Base-by-base conservation (phyloP, 306 rosid genomes). In the Echinosophora koreensis region DNA sequence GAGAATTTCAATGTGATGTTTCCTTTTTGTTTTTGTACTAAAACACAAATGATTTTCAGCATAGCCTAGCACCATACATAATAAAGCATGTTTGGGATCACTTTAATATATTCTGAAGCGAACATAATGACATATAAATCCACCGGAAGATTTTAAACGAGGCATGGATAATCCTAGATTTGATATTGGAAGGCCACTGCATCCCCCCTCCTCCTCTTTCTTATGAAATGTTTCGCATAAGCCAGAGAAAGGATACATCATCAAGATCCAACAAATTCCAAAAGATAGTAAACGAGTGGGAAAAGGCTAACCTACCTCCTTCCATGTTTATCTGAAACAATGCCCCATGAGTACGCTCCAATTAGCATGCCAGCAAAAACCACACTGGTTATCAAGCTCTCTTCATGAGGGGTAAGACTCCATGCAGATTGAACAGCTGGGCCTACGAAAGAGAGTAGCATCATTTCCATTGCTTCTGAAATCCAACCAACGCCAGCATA, bases 391-490 rank as follows among this genome's bases (percentile, higher is more conserved):
- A 92, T 87, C 8, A 92, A 72, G 65, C 93, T 87, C 78, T 95
- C 94, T 78, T 95, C 80, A 56, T 79, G 88, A 70, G 99, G 38
- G 60, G 99, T 90, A 84, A 95, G 93, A 78, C 10, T 80, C 97
- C 96, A 92, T n/a, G 84, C 85, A 61, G 97, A 86, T 78, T 86
- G 90, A 78, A 92, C 94, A 7, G 99, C 99, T 6, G 99, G 97
- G 63, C 99, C 99, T 4, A 95, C 89, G 81, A 95, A 91, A 27
- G 97, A 95, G 37, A 95, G 97, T 18, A 95, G 65, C 99, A 95
- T 95, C 99, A 95, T 87, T 88, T 95, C 99, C 99, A 95, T 95
- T 37, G 97, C 99, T 85, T 95, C 99, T 59, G 99, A 91, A 68
- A 89, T 38, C 97, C 99, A 95, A 63, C 96, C 97, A 87, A 92